Conservation (phyloP, 768 basidiomycete genomes). For the Rhodocollybia butyracea region DNA sequence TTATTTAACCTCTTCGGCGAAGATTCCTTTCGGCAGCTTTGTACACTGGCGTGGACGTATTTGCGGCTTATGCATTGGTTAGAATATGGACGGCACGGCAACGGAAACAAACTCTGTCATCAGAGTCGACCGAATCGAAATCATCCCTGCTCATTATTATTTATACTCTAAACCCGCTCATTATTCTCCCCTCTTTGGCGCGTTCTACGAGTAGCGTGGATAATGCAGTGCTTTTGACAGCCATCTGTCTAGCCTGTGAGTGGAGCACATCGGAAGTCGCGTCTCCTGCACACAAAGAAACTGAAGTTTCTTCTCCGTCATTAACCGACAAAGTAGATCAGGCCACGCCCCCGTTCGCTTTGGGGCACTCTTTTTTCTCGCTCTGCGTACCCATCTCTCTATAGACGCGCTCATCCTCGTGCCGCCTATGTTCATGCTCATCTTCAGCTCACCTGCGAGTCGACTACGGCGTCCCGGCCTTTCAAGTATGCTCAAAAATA, state of each 20-base stretch:
- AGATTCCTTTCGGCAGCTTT: not conserved
- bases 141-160: not conserved
- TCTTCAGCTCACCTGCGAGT: constrained; percentile 47
- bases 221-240: constrained; percentile 63
- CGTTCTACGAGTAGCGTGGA: constrained; percentile 82
- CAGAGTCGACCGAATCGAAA: not conserved
- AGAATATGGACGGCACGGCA: not conserved
- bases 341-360: constrained; percentile 25
- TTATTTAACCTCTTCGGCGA: not conserved
- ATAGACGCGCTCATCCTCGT: constrained; percentile 69
- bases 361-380: constrained; percentile 59
- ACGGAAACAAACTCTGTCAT: not conserved
- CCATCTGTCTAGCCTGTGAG: constrained; percentile 72
- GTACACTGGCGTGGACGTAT: not conserved
- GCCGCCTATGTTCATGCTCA: constrained; percentile 61
- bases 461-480: constrained; percentile 63
- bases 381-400: constrained; percentile 69
- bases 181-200: constrained; percentile 75
- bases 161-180: constrained; percentile 88
- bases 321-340: no score
- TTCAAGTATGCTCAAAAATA: constrained; percentile 24
- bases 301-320: not conserved
- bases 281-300: no score
- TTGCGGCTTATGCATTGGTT: not conserved
- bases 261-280: constrained; percentile 25